These are phyloP conservation scores for Trichodelitschia bisporula DNA, from an alignment of 495 filamentous ascomycete genomes.

Conservation along the genomic window DNA sequence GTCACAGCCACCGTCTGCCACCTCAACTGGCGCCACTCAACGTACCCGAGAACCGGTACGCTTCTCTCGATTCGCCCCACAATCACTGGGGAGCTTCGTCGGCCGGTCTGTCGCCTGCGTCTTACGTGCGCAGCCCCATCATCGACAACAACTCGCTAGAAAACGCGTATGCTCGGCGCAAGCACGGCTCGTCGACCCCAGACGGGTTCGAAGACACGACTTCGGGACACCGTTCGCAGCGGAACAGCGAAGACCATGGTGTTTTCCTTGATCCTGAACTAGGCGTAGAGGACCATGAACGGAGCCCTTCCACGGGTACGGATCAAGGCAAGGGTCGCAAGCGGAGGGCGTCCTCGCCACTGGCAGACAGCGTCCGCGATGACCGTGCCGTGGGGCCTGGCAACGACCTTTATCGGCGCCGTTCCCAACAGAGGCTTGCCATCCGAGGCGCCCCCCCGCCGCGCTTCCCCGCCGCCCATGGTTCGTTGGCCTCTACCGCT, in stretches of 20 bases:
- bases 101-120: slow-evolving; percentile 13
- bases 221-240: slow-evolving; percentile 22
- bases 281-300: slow-evolving; percentile 18
- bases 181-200: slow-evolving; percentile 3
- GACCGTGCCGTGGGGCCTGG: slow-evolving; percentile 27
- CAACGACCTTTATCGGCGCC: slow-evolving; percentile 41
- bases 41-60: slow-evolving; percentile 13
- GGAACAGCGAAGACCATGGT: slow-evolving; percentile 36
- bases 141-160: slow-evolving; percentile 17
- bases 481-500: slow-evolving; percentile 49
- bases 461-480: slow-evolving; percentile 32
- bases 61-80: slow-evolving; percentile 11
- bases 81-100: slow-evolving; percentile 12
- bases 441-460: slow-evolving; percentile 30
- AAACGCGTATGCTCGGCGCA: slow-evolving; percentile 12
- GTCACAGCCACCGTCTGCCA: slow-evolving; percentile 10
- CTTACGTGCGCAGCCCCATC: slow-evolving; percentile 20
- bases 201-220: slow-evolving; percentile 16
- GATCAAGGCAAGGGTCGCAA: slow-evolving; percentile 18
- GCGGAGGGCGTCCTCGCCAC: slow-evolving; percentile 58
- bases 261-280: slow-evolving; percentile 38
- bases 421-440: slow-evolving; percentile 29
- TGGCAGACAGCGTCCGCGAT: slow-evolving; percentile 24
- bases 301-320: slow-evolving; percentile 19
- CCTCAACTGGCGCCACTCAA: slow-evolving; percentile 12